Evolutionary conservation across 805 yeast genomes (phyloP), one percentile per base, ranked within the genome.

Genomic region (Suhomyces faveliae): DNA sequence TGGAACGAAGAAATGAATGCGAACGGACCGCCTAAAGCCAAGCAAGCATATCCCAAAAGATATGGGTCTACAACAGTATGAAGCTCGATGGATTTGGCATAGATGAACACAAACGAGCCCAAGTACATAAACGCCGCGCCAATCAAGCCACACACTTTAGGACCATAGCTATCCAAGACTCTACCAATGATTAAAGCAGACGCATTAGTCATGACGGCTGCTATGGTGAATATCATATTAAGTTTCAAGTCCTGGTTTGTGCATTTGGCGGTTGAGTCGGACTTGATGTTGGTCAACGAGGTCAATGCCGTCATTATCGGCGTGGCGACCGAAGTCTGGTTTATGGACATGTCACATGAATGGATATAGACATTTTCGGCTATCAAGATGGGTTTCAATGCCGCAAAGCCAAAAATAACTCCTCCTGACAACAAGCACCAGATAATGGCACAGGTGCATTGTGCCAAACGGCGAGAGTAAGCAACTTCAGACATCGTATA

Each of bases 381-480:
- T 15, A 89, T 77, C 39, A 92, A 68, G 9, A 91, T 80, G 5
- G 96, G 95, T 61, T 92, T 92, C 46, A 91, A 71, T 3, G 98
- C 97, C 20, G 97, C 97, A 71, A 91, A 91, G 3, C 98, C 98
- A 74, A 91, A 91, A 11, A 91, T 84, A 1, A 95, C 89, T 5
- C 97, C 98, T 0, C 96, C 97, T 0, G 96, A 89, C 33, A 89
- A 73, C 11, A 91, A 69, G 68, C 97, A 92, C 96, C 96, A 91
- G 0, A 75, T 47, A 13, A 89, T 79, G 23, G 97, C 91, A 66
- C 96, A 87, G 24, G 51, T 42, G 39, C 49, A 45, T 30, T 53
- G 57, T 27, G 48, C 43, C 8, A 73, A 30, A 50, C 76, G 63
- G 33, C 52, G 70, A 10, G 44, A 33, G 13, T 41, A 47, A 10